Evolutionary conservation across 371 early-diverging fungal genomes (phyloP), one percentile per base, ranked within the genome.

Genomic region (Mortierella sp.): DNA sequence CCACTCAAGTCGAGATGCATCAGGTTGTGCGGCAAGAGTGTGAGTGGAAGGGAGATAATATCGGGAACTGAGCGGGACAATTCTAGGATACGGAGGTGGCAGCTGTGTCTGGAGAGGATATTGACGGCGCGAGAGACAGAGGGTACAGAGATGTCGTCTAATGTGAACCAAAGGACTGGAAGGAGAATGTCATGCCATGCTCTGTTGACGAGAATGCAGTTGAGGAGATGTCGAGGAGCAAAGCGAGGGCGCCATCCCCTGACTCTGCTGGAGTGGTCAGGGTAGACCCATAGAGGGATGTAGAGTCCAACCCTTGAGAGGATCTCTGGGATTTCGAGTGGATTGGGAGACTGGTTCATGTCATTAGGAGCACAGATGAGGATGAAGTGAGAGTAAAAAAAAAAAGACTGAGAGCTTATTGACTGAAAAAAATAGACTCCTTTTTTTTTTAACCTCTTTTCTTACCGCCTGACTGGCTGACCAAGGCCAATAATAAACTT

Each of bases 241-340:
- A 66, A 69, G 56, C 45, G 45, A 47, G 47, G 57, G 28, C 35
- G 66, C 32, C 34, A 49, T 34, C 29, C 31, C 5, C 43, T 61
- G 37, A 40, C 43, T 37, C 55, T 54, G 22, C n/a, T 57, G 31
- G 29, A 28, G 35, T 22, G 53, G 17, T 15, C 35, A 35, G 53
- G 22, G 72, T 71, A 42, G 43, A 60, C 61, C 72, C 72, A 72
- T 29, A 66, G 61, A 2, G 72, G 72, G 2, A 72, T 54, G 55
- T 66, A 61, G 29, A 66, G 66, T 5, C 66, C 72, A 12, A 72
- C 66, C 34, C 61, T 65, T 17, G 60, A 51, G 28, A 72, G 61
- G 56, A 72, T 66, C 61, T 72, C 72, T 45, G 72, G 72, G 49
- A 72, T 72, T 47, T 72, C 72, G 66, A 66, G 66, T 5, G 72